These are phyloP conservation scores for Aquilaria sinensis DNA, from an alignment of 345 rosid species.

Conservation along the genomic window DNA sequence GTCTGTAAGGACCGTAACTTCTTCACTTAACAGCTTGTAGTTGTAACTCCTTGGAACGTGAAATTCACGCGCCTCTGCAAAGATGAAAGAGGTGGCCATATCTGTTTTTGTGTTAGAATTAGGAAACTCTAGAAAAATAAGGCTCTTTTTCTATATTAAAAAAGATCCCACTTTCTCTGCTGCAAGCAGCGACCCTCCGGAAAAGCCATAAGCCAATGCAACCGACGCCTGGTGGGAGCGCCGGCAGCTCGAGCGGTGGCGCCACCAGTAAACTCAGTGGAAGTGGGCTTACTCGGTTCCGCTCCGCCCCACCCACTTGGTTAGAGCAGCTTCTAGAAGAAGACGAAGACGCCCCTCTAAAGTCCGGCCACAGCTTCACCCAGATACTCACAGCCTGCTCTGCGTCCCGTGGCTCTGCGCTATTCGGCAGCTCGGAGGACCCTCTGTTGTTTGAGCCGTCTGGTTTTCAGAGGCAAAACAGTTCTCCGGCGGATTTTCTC, in stretches of 20 bases:
- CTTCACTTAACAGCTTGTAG: no score
- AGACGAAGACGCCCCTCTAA: constrained; percentile 64
- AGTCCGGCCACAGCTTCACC: constrained; percentile 58
- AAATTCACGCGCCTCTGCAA: no score
- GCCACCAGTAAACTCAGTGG: constrained; percentile 30
- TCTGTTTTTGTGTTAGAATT: not conserved
- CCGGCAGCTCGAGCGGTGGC: constrained; percentile 27
- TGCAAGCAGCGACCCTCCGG: not conserved
- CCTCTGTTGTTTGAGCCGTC: constrained; percentile 23
- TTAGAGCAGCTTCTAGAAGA: constrained; percentile 61
- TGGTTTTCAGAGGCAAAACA: constrained; percentile 59
- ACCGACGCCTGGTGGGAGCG: constrained; percentile 38
- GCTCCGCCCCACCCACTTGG: constrained; percentile 78
- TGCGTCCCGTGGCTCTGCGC: constrained; percentile 25
- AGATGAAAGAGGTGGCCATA: no score
- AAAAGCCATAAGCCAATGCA: constrained; percentile 42
- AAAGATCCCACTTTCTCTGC: not conserved
- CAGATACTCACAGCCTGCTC: constrained; percentile 45
- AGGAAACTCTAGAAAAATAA: not conserved
- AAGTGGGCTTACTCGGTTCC: constrained; percentile 50
- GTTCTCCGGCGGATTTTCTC: constrained; percentile 65
- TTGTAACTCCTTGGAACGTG: no score
- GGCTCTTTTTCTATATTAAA: not conserved
- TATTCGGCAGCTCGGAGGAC: constrained; percentile 28
- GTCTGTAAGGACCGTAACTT: no score